These are phyloP conservation scores for Colletotrichum eremochloae DNA, from an alignment of 2,329 filamentous ascomycete species.

Conservation along the genomic window DNA sequence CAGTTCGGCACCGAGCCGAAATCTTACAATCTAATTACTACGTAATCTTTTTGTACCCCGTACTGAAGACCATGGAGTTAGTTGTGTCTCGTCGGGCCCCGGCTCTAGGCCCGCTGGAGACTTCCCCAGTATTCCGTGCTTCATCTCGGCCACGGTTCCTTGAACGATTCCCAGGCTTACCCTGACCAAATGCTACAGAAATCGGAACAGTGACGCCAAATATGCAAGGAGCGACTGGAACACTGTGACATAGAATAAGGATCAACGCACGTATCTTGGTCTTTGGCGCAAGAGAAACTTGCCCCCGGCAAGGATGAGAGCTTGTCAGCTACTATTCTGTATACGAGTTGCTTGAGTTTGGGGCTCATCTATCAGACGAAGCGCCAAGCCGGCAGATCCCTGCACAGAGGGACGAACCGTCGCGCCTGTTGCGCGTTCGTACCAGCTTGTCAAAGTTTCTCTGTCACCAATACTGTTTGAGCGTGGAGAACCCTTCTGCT, in stretches of 20 bases:
- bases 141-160: constrained; percentile 35
- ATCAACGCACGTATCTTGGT: constrained; percentile 21
- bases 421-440: constrained; percentile 9
- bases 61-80: not conserved
- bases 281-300: constrained; percentile 16
- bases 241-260: constrained; percentile 13
- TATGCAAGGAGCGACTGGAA: constrained; percentile 8
- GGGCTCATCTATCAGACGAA: constrained; percentile 38
- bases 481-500: not conserved
- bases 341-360: not conserved
- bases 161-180: constrained; percentile 20
- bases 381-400: constrained; percentile 38
- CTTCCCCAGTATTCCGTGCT: constrained; percentile 35
- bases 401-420: constrained; percentile 37
- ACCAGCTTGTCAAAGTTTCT: not conserved
- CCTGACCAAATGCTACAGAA: constrained; percentile 24
- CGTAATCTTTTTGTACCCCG: too few species aligned
- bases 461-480: constrained; percentile 6
- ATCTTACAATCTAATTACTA: not conserved
- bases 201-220: constrained; percentile 22
- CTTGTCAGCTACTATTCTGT: constrained; percentile 4
- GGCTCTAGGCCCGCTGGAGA: constrained; percentile 26
- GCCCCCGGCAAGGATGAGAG: constrained; percentile 28
- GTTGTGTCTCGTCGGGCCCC: constrained; percentile 9
- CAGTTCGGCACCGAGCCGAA: constrained; percentile 17